Evolutionary conservation across 352 stramenopile species (phyloP), one percentile per base, ranked within the genome.

Genomic region (Globisporangium cederbergense): DNA sequence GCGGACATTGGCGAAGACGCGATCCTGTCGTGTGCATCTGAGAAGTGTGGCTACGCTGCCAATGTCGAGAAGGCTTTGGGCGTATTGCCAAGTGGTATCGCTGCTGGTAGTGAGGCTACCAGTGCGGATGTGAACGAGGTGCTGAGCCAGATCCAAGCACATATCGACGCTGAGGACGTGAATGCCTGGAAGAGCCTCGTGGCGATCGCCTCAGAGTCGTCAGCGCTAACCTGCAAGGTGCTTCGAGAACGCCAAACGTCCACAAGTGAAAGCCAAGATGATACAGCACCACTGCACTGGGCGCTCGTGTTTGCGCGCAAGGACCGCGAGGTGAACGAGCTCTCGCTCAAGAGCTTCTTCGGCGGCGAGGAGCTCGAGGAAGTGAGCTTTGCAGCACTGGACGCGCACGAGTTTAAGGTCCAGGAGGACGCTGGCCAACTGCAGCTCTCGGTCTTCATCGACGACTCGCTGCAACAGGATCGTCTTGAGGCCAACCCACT

Each of bases 51-150:
- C 56, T 97, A 95, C 53, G 83, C 83, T 4, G 89, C 89, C n/a
- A 97, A 97, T 63, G 81, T 93, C 5, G 89, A 97, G 70, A 94
- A 95, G 58, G 86, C 86, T 1, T 64, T 88, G 42, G 82, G 83
- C 1, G 25, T 58, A 6, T 61, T 90, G 47, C 66, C 66, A 3
- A 28, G n/a, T 22, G 58, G 16, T 8, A 43, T 43, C 4, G 8
- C 6, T 25, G 18, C 28, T 20, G 14, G 18, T n/a, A 25, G 8
- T 57, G 30, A 18, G 7, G 11, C 20, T 46, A 3, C 16, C 14
- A n/a, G 50, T 45, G 20, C 67, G 36, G 18, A 7, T 2, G 38
- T 32, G 18, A 57, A 13, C 13, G 51, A 73, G 42, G 71, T 30
- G 22, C 22, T 30, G 58, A 56, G 9, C 62, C 74, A 22, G 25